phyloP scores from a whole-genome alignment of 345 rosid genomes.

The Sonneratia caseolaris region DNA sequence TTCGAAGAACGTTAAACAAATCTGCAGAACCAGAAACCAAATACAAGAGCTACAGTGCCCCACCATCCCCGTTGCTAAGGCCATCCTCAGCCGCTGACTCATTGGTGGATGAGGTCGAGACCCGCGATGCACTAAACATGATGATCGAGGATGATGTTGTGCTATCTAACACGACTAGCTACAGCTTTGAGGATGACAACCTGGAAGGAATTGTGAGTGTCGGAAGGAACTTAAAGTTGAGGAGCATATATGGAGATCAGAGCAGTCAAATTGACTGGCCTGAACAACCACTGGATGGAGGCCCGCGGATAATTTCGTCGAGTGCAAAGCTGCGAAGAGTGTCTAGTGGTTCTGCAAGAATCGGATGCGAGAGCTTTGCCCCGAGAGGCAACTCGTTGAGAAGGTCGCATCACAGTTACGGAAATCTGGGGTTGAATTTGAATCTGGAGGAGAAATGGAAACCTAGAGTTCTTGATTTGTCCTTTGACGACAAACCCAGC shows the following conservation, averaged over 20 bases:
- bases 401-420: constrained; percentile 65
- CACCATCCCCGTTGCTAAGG: constrained; percentile 76
- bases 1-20: constrained; percentile 82
- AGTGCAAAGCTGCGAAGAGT: constrained; percentile 57
- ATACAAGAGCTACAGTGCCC: constrained; percentile 70
- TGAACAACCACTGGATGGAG: constrained; percentile 62
- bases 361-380: constrained; percentile 30
- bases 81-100: constrained; percentile 67
- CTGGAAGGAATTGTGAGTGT: constrained; percentile 16
- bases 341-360: constrained; percentile 58
- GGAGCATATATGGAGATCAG: constrained; percentile 38
- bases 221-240: constrained; percentile 26
- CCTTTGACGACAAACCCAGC: constrained; percentile 31
- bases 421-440: constrained; percentile 31
- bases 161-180: constrained; percentile 13
- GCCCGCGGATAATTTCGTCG: constrained; percentile 51
- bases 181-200: constrained; percentile 17
- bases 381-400: constrained; percentile 39
- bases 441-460: constrained; percentile 36
- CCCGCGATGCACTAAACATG: constrained; percentile 29
- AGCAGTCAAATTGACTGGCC: constrained; percentile 65
- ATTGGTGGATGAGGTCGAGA: constrained; percentile 41
- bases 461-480: constrained; percentile 27
- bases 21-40: constrained; percentile 38
- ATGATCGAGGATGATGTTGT: constrained; percentile 23